Percentiles rank a stretch among this genome's conserved stretches.
phyloP scores from a whole-genome alignment of 164 flowering plant genomes.

The Akebia trifoliata region DNA sequence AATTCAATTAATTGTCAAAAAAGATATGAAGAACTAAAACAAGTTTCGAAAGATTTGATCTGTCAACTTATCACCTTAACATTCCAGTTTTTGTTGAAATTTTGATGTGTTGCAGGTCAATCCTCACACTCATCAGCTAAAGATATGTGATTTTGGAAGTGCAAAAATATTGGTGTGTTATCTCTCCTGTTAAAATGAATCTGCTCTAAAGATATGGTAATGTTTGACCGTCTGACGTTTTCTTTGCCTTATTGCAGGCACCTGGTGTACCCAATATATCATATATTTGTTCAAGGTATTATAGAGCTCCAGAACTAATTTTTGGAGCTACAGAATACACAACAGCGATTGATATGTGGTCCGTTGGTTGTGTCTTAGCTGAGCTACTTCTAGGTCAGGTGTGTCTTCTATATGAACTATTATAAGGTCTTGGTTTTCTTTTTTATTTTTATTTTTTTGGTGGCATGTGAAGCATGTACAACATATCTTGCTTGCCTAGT shows the following conservation, averaged over 20 bases:
- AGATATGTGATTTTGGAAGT: constrained; percentile 98
- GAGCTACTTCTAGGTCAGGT: constrained; percentile 96
- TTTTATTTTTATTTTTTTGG: too few species aligned
- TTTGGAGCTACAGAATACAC: constrained; percentile 98
- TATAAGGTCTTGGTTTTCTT: too few species aligned
- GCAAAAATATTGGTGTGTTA: constrained; percentile 91
- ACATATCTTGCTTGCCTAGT: too few species aligned
- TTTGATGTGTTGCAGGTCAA: constrained; percentile 60
- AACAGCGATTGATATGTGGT: constrained; percentile 97
- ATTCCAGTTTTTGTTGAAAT: background rate
- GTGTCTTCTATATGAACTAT: constrained; percentile 11
- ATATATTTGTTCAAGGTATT: constrained; percentile 94
- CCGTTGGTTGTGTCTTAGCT: constrained; percentile 93
- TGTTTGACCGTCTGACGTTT: constrained; percentile 2
- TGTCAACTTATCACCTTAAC: background rate
- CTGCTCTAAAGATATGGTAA: background rate
- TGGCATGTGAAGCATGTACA: too few species aligned
- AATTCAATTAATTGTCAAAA: too few species aligned
- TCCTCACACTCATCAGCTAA: constrained; percentile 89
- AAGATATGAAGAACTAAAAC: background rate
- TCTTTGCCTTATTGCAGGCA: constrained; percentile 36
- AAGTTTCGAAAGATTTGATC: background rate
- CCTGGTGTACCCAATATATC: constrained; percentile 98
- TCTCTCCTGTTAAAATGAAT: too few species aligned
- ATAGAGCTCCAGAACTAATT: constrained; percentile 95